phyloP scores from a whole-genome alignment of 176 grass and related monocot species.

The Otatea glauca region DNA sequence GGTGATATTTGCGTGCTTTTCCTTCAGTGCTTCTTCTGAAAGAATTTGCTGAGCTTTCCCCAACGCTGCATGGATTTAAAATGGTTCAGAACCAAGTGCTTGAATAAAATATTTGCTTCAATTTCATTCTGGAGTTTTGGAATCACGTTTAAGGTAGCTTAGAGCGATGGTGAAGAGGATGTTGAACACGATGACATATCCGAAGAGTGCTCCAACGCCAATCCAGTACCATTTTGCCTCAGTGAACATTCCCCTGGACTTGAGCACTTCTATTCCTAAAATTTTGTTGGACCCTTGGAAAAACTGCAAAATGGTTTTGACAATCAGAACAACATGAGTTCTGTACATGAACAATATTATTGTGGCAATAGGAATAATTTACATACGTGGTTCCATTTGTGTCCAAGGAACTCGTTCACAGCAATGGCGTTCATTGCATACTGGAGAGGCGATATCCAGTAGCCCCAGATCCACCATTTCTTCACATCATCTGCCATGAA shows the following conservation, averaged over 20 bases:
- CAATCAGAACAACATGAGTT: slow-evolving; percentile 8
- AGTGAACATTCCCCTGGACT: slow-evolving; percentile 54
- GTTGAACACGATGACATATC: slow-evolving; percentile 66
- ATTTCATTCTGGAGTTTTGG: background rate
- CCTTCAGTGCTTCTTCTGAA: slow-evolving; percentile 65
- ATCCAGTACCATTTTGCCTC: slow-evolving; percentile 79
- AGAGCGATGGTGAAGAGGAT: slow-evolving; percentile 61
- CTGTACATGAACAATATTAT: background rate
- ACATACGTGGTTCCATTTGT: slow-evolving; percentile 59
- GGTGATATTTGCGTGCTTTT: slow-evolving; percentile 69
- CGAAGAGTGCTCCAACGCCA: slow-evolving; percentile 58
- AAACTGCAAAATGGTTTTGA: slow-evolving; percentile 42
- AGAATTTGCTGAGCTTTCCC: slow-evolving; percentile 56
- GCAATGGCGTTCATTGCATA: slow-evolving; percentile 60
- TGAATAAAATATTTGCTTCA: slow-evolving; percentile 21
- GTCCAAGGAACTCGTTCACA: slow-evolving; percentile 63
- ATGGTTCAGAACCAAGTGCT: slow-evolving; percentile 34
- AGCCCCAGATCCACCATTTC: slow-evolving; percentile 79
- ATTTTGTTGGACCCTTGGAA: slow-evolving; percentile 22
- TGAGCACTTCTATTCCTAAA: slow-evolving; percentile 57
- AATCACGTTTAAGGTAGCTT: slow-evolving; percentile 64
- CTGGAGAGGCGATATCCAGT: slow-evolving; percentile 72
- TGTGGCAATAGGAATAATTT: slow-evolving; percentile 8
- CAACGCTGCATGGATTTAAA: slow-evolving; percentile 46
- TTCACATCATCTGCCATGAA: slow-evolving; percentile 62